Conservation (phyloP, 345 rosid genomes). For the Eucalyptus cloeziana region DNA sequence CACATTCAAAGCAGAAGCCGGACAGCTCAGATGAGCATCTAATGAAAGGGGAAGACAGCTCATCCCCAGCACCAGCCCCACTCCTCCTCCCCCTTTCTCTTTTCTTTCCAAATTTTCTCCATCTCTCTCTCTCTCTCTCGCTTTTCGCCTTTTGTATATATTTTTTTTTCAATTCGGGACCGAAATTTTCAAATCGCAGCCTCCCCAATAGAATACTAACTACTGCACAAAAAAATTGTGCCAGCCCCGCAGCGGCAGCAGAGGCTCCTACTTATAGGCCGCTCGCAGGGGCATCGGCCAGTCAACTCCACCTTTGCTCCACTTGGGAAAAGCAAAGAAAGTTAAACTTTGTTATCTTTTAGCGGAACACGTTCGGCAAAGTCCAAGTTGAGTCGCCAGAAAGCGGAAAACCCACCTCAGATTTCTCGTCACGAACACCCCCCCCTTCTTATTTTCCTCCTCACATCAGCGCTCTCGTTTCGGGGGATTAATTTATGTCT, state of each 20-base stretch:
- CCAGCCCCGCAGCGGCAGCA: not conserved
- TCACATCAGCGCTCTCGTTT: not conserved
- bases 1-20: not conserved
- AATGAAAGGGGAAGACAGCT: slow-evolving; percentile 3
- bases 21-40: slow-evolving; percentile 6
- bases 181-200: not conserved
- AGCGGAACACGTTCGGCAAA: not conserved
- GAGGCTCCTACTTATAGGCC: not conserved
- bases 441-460: not conserved
- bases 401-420: not conserved
- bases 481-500: not conserved
- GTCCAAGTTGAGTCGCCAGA: not conserved
- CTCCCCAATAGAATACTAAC: not conserved
- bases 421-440: not conserved
- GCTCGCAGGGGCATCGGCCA: not conserved
- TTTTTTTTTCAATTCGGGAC: not conserved
- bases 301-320: not conserved
- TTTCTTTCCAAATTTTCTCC: not conserved
- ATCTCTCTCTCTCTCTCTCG: not conserved
- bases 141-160: not conserved
- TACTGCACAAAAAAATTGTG: not conserved
- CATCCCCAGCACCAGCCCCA: not conserved
- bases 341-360: not conserved
- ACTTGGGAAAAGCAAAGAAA: not conserved
- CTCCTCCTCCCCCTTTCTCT: not conserved